Conservation (phyloP, 768 basidiomycete species). For the Amylocystis lapponica region DNA sequence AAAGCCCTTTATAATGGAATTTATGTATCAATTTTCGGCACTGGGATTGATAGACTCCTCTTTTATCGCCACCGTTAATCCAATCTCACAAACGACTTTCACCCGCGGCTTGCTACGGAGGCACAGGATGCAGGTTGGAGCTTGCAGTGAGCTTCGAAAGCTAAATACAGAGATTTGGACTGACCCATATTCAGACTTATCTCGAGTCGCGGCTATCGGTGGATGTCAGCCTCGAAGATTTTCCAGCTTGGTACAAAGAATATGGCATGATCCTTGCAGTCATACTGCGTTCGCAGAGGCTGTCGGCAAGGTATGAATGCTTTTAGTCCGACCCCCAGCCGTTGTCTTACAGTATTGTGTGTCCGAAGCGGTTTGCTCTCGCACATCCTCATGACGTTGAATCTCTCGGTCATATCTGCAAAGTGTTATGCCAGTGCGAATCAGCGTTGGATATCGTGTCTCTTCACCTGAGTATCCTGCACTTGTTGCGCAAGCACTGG, state of each 20-base stretch:
- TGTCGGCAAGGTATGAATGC: conserved; percentile 46
- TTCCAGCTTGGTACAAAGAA: conserved; percentile 28
- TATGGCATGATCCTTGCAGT: conserved; percentile 50
- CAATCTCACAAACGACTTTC: conserved; percentile 40
- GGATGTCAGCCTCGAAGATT: conserved; percentile 41
- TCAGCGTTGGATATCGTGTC: conserved; percentile 62
- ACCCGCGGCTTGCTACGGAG: conserved; percentile 48
- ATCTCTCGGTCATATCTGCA: conserved; percentile 64
- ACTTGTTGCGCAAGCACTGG: conserved; percentile 56
- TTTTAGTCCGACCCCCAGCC: conserved; percentile 1
- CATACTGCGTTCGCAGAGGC: conserved; percentile 55
- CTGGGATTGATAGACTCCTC: conserved; percentile 49
- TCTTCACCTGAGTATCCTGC: conserved; percentile 58
- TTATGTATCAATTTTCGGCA: conserved; percentile 50
- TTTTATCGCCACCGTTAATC: conserved; percentile 47
- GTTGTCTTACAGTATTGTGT: too few species aligned
- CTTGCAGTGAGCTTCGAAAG: conserved; percentile 41
- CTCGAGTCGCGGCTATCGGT: conserved; percentile 52
- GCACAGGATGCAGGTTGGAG: conserved; percentile 56
- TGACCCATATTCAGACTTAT: conserved; percentile 36
- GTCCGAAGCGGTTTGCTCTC: too few species aligned
- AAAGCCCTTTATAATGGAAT: conserved; percentile 32
- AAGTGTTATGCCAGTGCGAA: conserved; percentile 54
- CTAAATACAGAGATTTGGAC: neutral
- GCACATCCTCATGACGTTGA: conserved; percentile 57